phyloP scores from a whole-genome alignment of 257 asterid genomes.

The Solanum dulcamara region DNA sequence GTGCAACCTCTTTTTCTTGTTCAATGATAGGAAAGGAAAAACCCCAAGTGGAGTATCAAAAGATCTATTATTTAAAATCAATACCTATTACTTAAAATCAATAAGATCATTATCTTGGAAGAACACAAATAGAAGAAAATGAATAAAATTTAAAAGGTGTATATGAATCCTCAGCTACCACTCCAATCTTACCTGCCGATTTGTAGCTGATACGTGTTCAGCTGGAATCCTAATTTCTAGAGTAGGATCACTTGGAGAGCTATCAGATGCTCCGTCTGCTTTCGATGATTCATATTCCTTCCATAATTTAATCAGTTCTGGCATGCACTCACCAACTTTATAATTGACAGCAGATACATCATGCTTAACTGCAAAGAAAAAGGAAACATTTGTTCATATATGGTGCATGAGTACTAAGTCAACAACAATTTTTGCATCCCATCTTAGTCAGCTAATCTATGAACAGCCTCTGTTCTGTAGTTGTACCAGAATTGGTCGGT shows the following conservation, averaged over 20 bases:
- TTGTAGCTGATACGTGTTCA: constrained; percentile 84
- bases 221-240: constrained; percentile 92
- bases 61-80: neutral
- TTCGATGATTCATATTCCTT: constrained; percentile 52
- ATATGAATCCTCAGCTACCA: neutral
- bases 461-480: neutral
- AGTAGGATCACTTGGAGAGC: constrained; percentile 70
- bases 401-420: neutral
- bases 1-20: neutral
- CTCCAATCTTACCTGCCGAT: constrained; percentile 58
- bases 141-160: neutral
- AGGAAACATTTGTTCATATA: neutral
- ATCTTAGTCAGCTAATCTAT: neutral
- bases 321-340: constrained; percentile 88
- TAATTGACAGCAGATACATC: constrained; percentile 57
- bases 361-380: constrained; percentile 46
- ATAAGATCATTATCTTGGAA: neutral
- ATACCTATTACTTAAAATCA: neutral
- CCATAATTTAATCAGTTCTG: constrained; percentile 74
- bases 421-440: neutral
- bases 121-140: neutral
- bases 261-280: constrained; percentile 48
- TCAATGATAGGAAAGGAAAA: neutral
- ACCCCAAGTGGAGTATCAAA: neutral
- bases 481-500: neutral